Evolutionary conservation across 306 rosid species (phyloP).

Genomic region (Prunus mume): DNA sequence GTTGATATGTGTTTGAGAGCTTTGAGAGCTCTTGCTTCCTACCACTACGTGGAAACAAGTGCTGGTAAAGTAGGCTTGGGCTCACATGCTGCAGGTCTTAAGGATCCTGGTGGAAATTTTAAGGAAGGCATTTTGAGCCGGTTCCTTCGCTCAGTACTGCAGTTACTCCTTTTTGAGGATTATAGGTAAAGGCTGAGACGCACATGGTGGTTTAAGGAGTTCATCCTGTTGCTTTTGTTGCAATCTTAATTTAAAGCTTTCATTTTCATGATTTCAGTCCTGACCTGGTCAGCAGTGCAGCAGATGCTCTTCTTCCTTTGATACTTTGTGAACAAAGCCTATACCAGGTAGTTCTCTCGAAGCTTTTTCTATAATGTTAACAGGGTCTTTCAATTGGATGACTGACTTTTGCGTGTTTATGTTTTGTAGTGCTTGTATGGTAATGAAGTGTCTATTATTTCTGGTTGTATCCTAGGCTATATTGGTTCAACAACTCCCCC

Average conservation of each 20-base stretch:
- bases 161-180: slow-evolving; percentile 85
- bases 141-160: slow-evolving; percentile 80
- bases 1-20: slow-evolving; percentile 80
- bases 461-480: too few relatives aligned
- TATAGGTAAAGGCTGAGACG: slow-evolving; percentile 49
- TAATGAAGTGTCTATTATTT: too few relatives aligned
- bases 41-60: slow-evolving; percentile 66
- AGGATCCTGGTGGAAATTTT: slow-evolving; percentile 55
- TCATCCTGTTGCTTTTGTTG: not conserved
- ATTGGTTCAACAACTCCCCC: too few relatives aligned
- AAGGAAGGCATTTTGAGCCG: slow-evolving; percentile 83
- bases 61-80: slow-evolving; percentile 75
- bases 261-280: slow-evolving; percentile 50
- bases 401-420: not conserved
- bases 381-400: not conserved
- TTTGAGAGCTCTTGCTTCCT: slow-evolving; percentile 84
- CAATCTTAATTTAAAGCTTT: slow-evolving; percentile 8
- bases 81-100: slow-evolving; percentile 49
- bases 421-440: not conserved
- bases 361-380: not conserved
- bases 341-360: slow-evolving; percentile 57
- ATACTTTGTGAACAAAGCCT: slow-evolving; percentile 87
- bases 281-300: slow-evolving; percentile 83
- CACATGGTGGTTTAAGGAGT: not conserved
- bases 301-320: slow-evolving; percentile 92